Evolutionary conservation across 108 stramenopile species (phyloP), one percentile per base, ranked within the genome.

Genomic region (Cyclotella distinguenda): DNA sequence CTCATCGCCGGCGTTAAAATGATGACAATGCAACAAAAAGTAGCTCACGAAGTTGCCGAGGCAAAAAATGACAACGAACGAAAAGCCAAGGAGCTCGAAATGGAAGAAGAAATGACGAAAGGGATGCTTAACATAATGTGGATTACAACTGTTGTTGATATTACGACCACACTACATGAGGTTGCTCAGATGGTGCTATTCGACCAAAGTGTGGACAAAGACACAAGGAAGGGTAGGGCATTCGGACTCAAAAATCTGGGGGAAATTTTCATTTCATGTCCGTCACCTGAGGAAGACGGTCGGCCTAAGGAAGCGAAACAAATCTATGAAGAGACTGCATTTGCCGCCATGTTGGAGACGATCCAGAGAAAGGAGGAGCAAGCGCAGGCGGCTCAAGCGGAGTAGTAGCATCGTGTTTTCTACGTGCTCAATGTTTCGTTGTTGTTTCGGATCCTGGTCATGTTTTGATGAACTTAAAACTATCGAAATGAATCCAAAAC

Each of bases 291-390:
- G 2, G 81, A 73, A 11, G 61, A 42, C 25, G 74, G 58, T 32
- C 68, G 72, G 30, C 42, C 83, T 38, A 75, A 72, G 23, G 80
- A 84, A 68, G 83, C 82, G 10, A 66, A 68, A 32, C 57, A 65
- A 31, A 16, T 90, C 46, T 90, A 86, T 58, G 84, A 92, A 51
- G 87, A 92, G 48, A 87, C 90, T 32, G 85, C 87, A 0, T 75
- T 92, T 25, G 86, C 84, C 15, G 90, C 90, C 16, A 88, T 83
- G 74, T 32, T 92, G 28, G 90, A 92, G 68, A 92, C 90, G 11
- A 73, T 92, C 8, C 84, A 86, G 57, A 81, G 86, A 22, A 85
- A 87, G 53, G 90, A 92, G 35, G 90, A 88, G 42, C 80, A 72
- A 6, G 45, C 74, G 13, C 66, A 75, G 43, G 34, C 65, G 16